phyloP scores from a whole-genome alignment of 2,329 filamentous ascomycete genomes.

The Sporothrix globosa region DNA sequence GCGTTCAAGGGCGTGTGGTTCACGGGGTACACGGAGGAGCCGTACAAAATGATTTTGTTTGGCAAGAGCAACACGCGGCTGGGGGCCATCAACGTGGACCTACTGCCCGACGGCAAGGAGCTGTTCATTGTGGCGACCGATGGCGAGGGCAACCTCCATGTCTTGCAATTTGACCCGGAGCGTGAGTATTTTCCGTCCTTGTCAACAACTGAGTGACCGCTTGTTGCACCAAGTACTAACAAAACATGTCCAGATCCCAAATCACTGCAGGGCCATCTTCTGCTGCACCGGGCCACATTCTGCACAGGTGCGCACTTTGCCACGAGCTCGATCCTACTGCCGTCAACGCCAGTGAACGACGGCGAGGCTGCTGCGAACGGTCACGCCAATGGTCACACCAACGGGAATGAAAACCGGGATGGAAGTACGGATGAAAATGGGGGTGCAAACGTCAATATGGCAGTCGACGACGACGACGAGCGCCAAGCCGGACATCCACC shows the following conservation, averaged over 20 bases:
- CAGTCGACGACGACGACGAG: constrained; percentile 32
- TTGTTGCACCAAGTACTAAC: neutral
- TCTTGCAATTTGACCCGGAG: constrained; percentile 93
- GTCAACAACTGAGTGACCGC: neutral
- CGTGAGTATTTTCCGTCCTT: constrained; percentile 59
- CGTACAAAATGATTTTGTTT: constrained; percentile 91
- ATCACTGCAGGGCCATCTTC: constrained; percentile 82
- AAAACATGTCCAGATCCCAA: constrained; percentile 70
- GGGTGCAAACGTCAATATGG: constrained; percentile 17
- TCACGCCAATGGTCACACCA: neutral
- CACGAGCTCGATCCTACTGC: constrained; percentile 74
- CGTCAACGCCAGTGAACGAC: constrained; percentile 53
- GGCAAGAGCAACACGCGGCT: constrained; percentile 81
- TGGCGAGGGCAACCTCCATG: constrained; percentile 80
- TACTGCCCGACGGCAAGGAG: constrained; percentile 82
- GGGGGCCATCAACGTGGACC: constrained; percentile 80
- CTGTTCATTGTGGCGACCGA: constrained; percentile 83
- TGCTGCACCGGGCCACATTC: constrained; percentile 87
- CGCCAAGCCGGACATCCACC: constrained; percentile 43
- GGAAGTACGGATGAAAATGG: constrained; percentile 15
- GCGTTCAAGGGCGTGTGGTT: constrained; percentile 95
- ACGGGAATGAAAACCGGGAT: neutral
- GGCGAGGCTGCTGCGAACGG: constrained; percentile 12
- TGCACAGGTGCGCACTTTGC: constrained; percentile 78
- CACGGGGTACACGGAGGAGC: constrained; percentile 93